Base-by-base conservation (phyloP, 202 grass and related monocot genomes). In the Alloteropsis angusta region DNA sequence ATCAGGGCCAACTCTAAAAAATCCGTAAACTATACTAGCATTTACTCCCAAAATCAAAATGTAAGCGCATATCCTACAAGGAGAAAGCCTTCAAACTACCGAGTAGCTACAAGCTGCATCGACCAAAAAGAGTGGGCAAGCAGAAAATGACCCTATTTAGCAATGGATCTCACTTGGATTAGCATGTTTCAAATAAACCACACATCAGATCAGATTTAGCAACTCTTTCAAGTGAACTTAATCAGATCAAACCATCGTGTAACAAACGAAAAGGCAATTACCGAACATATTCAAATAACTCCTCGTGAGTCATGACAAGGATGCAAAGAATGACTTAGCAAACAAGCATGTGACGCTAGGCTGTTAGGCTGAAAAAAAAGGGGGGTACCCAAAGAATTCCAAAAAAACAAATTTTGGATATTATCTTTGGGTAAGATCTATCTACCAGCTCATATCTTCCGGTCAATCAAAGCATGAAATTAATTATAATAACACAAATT, bases 401-500 rank as follows among this genome's bases (percentile, higher is more conserved):
- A 28, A 83, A 47, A 9, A 19, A 42, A 10, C 35, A 64, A 54
- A 19, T 22, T 3, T 42, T 82, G 38, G 46, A 47, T 76, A 47
- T 55, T 75, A 81, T 21, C 37, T 54, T 54, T 78, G 36, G 15
- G 37, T 77, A 77, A 52, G 22, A 54, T 43, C 44, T 63, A 56
- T 25, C 45, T 78, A 54, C 12, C 17, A 35, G 42, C 4, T 44
- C 16, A 54, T 71, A 54, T 60, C 18, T 28, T 17, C 1, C 17
- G 22, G 50, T 22, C 22, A 23, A 59, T 4, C 26, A 59, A 65
- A 66, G 23, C 15, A 78, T 36, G 9, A 1, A 41, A 57, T 36
- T 56, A 53, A 38, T 54, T 55, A 39, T 53, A n/a, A 36, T 50
- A 63, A 63, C 15, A 63, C 23, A 58, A 58, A 28, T 6, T 58